These are phyloP conservation scores for Fragaria vesca DNA, from an alignment of 306 rosid species.

Conservation along the genomic window DNA sequence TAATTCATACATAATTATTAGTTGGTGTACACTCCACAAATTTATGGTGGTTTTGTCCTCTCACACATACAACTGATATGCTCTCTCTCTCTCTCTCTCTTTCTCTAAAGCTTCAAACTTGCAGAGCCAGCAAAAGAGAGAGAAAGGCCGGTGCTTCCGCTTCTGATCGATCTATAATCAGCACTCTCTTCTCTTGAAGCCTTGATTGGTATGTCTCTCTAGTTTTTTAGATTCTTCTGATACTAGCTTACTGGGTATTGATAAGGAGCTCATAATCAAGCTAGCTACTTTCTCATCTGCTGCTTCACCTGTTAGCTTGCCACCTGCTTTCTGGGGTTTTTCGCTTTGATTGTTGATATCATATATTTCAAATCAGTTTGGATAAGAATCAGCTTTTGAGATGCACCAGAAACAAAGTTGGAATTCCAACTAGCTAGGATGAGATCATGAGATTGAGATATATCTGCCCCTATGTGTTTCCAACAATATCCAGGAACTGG, in stretches of 20 bases:
- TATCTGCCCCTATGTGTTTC: background rate
- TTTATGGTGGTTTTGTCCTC: background rate
- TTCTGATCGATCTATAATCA: background rate
- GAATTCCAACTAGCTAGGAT: background rate
- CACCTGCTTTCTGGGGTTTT: background rate
- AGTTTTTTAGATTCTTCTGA: conserved; percentile 7
- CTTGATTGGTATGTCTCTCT: background rate
- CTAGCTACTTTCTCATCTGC: conserved; percentile 25
- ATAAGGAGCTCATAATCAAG: conserved; percentile 23
- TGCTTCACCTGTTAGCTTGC: conserved; percentile 18
- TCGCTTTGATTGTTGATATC: background rate
- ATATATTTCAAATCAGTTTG: conserved; percentile 2
- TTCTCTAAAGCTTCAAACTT: background rate
- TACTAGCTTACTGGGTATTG: background rate
- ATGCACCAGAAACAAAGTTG: background rate
- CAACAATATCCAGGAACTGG: conserved; percentile 3
- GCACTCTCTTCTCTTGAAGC: background rate
- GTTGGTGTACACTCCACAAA: background rate
- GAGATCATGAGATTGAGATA: background rate
- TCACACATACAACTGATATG: background rate
- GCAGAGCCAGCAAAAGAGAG: background rate
- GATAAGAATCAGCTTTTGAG: conserved; percentile 9
- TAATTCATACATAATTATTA: background rate
- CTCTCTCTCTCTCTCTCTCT: background rate
- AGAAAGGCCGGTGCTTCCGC: background rate